Base-by-base conservation (phyloP, 305 asterid genomes). In the Fraxinus platypoda region DNA sequence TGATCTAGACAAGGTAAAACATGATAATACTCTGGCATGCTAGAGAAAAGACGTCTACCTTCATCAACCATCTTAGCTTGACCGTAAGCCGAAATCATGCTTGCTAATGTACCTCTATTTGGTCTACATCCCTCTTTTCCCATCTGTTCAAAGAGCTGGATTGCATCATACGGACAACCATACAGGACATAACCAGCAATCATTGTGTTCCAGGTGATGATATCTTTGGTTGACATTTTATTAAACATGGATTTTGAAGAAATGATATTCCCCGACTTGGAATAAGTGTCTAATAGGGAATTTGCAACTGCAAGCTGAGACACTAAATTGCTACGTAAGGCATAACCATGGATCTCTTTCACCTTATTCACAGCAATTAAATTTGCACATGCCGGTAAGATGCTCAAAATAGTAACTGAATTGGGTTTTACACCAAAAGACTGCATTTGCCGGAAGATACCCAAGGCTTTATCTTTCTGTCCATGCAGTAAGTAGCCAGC, bases 121-220 rank as follows among this genome's bases (percentile, higher is more conserved):
- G 95, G 97, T 81, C 82, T 85, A 66, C 74, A 52, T 64, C 85
- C 92, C 76, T 76, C 81, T 38, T 83, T 83, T 77, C 82, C 85
- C 97, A 94, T 93, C 52, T 84, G 89, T 52, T 87, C 85, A 80
- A 91, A 93, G 76, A 93, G 93, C 86, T 89, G 90, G 74, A 88
- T 89, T 25, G 95, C 92, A 41, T 87, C 88, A 26, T 35, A 78
- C 4, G 78, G 77, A 83, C 87, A 79, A 74, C 97, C 96, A 73
- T 93, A 94, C 25, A 88, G 83, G 70, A 91, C 94, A 84, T 88
- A 91, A 83, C 89, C 93, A 52, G 90, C 82, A 72, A 90, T 87
- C 88, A 93, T 81, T 74, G 98, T 80, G 89, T 93, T 94, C 98
- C 98, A 94, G 37, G 97, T 90, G 83, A 93, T 90, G 78, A 90